Percentiles rank a stretch among this genome's conserved stretches.
Evolutionary conservation across 2,329 filamentous ascomycete species (phyloP).

Genomic region (Botrytis fabae): DNA sequence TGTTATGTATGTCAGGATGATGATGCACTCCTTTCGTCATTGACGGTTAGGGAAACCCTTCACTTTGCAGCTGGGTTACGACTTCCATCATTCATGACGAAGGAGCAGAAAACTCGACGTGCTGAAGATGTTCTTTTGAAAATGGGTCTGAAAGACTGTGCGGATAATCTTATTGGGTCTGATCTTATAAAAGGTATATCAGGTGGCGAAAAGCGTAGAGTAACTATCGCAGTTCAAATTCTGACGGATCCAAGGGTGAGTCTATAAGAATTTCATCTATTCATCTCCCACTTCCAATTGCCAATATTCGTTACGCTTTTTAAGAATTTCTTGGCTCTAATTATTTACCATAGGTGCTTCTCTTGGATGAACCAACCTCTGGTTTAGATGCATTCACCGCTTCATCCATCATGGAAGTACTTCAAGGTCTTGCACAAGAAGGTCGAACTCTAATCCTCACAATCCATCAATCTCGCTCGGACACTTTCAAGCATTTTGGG

Average conservation of each 20-base stretch:
- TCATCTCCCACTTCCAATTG: too few relatives aligned
- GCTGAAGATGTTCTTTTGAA: slow-evolving; percentile 73
- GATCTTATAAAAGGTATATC: slow-evolving; percentile 76
- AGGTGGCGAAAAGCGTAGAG: slow-evolving; percentile 75
- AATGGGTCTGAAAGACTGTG: slow-evolving; percentile 77
- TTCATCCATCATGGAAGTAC: slow-evolving; percentile 72
- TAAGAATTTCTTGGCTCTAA: background rate
- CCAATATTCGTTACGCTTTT: background rate
- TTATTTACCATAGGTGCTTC: slow-evolving; percentile 49
- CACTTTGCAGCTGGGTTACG: slow-evolving; percentile 70
- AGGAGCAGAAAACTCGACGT: slow-evolving; percentile 62
- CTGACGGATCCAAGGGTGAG: slow-evolving; percentile 72
- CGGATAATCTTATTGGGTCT: slow-evolving; percentile 70
- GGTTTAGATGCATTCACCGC: slow-evolving; percentile 78
- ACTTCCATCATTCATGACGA: slow-evolving; percentile 69
- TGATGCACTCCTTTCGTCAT: slow-evolving; percentile 69
- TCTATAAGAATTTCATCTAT: slow-evolving; percentile 60
- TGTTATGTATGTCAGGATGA: slow-evolving; percentile 81
- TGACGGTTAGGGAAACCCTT: slow-evolving; percentile 75
- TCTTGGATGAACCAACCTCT: slow-evolving; percentile 76
- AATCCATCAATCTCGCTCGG: slow-evolving; percentile 74
- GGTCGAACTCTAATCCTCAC: slow-evolving; percentile 74
- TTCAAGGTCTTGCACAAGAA: slow-evolving; percentile 68
- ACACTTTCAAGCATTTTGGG: slow-evolving; percentile 70
- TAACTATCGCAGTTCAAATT: slow-evolving; percentile 76